Percentiles rank a stretch among this genome's conserved stretches.
Conservation (phyloP, 2,329 filamentous ascomycete species). For the Neocucurbitaria cava region DNA sequence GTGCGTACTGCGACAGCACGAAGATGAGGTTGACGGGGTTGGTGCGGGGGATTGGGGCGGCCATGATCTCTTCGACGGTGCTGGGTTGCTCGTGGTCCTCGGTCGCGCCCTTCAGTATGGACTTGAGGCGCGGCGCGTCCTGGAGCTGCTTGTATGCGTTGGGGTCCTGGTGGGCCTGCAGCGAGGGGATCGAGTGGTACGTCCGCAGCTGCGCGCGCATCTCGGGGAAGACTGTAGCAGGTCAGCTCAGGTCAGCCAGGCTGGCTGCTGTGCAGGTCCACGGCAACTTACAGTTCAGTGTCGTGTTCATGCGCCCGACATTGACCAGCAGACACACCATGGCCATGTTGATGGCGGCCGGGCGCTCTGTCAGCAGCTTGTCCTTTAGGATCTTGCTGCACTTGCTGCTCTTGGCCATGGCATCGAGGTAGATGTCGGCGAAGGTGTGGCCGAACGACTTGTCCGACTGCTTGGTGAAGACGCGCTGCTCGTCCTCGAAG, state of each 20-base stretch:
- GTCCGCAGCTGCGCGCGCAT: conserved; percentile 98
- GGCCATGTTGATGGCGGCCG: conserved; percentile 95
- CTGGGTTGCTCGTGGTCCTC: conserved; percentile 88
- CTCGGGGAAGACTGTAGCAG: conserved; percentile 84
- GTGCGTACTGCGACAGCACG: conserved; percentile 85
- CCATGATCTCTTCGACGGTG: conserved; percentile 82
- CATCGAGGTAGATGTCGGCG: conserved; percentile 96
- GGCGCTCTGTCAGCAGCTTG: conserved; percentile 89
- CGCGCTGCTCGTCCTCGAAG: conserved; percentile 75
- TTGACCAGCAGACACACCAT: conserved; percentile 99
- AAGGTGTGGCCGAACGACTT: conserved; percentile 76
- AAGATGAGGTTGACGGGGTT: conserved; percentile 99
- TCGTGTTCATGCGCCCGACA: conserved; percentile 98
- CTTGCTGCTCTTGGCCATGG: conserved; percentile 98
- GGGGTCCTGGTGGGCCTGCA: conserved; percentile 93
- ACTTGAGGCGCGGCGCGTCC: conserved; percentile 94
- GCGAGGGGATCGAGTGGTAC: conserved; percentile 95
- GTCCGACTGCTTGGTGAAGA: conserved; percentile 94
- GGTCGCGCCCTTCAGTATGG: conserved; percentile 94
- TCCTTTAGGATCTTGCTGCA: conserved; percentile 98
- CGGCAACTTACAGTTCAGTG: conserved; percentile 79
- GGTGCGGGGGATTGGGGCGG: conserved; percentile 73
- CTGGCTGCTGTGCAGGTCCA: neutral
- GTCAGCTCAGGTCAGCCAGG: conserved; percentile 32
- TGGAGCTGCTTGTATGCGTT: conserved; percentile 98